phyloP scores from a whole-genome alignment of 257 asterid species.

The Nicotiana obtusifolia region DNA sequence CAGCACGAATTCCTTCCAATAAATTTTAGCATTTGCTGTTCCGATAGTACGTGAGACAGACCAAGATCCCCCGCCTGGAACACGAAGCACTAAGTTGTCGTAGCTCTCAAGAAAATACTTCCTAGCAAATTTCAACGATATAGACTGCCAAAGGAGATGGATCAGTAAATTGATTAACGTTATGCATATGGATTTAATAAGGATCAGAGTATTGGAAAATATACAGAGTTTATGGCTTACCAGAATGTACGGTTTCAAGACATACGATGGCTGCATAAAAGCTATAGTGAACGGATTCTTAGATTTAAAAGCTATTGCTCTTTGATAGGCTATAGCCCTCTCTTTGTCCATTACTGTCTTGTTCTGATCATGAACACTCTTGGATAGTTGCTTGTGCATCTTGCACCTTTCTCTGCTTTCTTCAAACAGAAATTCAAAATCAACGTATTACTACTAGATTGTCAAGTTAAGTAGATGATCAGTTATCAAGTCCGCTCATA shows the following conservation, averaged over 20 bases:
- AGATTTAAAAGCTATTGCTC: background rate
- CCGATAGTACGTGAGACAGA: background rate
- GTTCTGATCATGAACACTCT: background rate
- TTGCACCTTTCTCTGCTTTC: background rate
- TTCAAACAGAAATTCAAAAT: background rate
- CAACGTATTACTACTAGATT: background rate
- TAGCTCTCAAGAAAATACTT: background rate
- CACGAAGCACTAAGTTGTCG: background rate
- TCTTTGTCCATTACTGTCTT: background rate
- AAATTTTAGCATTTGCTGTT: background rate
- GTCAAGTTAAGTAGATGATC: background rate
- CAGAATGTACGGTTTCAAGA: background rate
- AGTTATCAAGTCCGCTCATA: background rate
- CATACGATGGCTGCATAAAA: background rate
- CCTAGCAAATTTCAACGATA: conserved; percentile 6
- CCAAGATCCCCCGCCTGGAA: conserved; percentile 8
- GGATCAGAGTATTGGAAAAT: background rate
- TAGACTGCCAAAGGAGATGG: conserved; percentile 2
- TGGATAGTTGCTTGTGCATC: background rate
- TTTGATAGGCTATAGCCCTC: background rate
- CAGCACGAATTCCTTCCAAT: background rate
- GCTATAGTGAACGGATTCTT: background rate
- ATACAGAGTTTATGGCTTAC: background rate
- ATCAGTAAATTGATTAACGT: background rate
- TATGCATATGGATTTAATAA: background rate